These are phyloP conservation scores for Myochromella boudieri DNA, from an alignment of 768 basidiomycete genomes.

Conservation along the genomic window DNA sequence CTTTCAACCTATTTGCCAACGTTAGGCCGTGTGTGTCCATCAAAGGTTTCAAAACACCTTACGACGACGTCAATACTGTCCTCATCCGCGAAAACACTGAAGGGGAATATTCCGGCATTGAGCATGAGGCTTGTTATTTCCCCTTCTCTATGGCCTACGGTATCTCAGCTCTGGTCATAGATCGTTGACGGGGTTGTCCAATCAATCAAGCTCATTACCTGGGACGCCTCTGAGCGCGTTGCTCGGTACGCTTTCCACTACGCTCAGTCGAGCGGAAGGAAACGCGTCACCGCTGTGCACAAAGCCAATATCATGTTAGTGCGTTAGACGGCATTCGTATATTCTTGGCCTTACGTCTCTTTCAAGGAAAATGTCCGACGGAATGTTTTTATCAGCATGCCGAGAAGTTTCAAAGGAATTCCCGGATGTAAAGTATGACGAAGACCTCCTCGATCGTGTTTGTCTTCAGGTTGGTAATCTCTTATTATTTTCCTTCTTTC, in stretches of 20 bases:
- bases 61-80: conserved; percentile 97
- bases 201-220: conserved; percentile 99
- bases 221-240: conserved; percentile 98
- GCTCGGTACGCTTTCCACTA: conserved; percentile 99
- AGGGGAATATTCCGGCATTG: conserved; percentile 99
- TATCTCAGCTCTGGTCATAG: conserved; percentile 33
- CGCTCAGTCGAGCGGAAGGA: conserved; percentile 83
- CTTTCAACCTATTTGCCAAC: conserved; percentile 98
- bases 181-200: conserved; percentile 97
- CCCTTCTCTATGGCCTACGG: neutral
- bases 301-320: conserved; percentile 98
- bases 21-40: conserved; percentile 96
- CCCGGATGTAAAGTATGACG: conserved; percentile 91
- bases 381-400: conserved; percentile 98
- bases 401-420: conserved; percentile 94
- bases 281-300: conserved; percentile 96
- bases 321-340: conserved; percentile 4
- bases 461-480: conserved; percentile 73
- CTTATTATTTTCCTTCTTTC: neutral
- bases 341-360: neutral
- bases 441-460: conserved; percentile 94
- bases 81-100: conserved; percentile 99
- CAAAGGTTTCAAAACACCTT: conserved; percentile 96
- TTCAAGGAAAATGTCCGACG: conserved; percentile 98
- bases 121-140: conserved; percentile 77